Evolutionary conservation across 345 rosid genomes (phyloP).

Genomic region (Brassica napus): DNA sequence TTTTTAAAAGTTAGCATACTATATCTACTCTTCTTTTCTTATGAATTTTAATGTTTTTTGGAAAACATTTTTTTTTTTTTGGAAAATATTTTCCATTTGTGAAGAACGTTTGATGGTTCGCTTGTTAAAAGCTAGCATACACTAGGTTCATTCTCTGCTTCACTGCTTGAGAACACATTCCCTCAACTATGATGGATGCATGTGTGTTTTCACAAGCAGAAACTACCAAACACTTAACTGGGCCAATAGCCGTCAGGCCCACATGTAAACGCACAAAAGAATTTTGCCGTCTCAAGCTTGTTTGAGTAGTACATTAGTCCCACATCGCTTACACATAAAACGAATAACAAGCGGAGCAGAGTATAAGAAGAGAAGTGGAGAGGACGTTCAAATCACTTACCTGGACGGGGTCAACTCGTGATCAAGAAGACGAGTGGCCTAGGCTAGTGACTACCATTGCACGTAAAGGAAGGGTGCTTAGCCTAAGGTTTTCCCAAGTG

Average conservation of each 20-base stretch:
- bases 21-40: too few species aligned
- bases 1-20: too few species aligned
- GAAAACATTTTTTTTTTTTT: too few species aligned
- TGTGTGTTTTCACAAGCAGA: too few species aligned
- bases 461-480: not conserved
- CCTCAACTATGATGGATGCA: too few species aligned
- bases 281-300: not conserved
- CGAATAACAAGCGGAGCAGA: not conserved
- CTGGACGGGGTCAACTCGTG: conserved; percentile 29
- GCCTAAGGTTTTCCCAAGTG: conserved; percentile 10
- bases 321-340: not conserved
- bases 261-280: not conserved
- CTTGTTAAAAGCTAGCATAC: too few species aligned
- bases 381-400: not conserved
- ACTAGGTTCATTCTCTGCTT: too few species aligned
- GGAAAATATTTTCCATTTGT: too few species aligned
- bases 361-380: not conserved
- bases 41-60: too few species aligned
- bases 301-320: not conserved
- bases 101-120: too few species aligned
- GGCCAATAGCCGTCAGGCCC: not conserved
- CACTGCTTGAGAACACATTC: too few species aligned
- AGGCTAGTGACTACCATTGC: conserved; percentile 16
- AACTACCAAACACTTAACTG: not conserved
- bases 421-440: conserved; percentile 22